phyloP scores from a whole-genome alignment of 2,329 filamentous ascomycete species.

The Magnaporthales sp. region DNA sequence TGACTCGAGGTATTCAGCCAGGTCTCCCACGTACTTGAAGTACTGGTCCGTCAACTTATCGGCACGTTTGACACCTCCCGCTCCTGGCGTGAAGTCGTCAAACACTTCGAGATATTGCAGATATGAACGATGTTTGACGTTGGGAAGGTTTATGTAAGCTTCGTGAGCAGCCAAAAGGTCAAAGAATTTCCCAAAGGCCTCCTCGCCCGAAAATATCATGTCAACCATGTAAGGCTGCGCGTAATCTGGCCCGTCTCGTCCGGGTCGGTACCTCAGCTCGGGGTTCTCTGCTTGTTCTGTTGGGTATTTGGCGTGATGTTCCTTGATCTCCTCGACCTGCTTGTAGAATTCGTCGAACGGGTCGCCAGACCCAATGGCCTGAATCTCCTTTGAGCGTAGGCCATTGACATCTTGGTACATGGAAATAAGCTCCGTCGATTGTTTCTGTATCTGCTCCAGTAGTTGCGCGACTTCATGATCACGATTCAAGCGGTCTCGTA shows the following conservation, averaged over 20 bases:
- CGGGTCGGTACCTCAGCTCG: constrained; percentile 78
- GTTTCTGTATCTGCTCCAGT: constrained; percentile 76
- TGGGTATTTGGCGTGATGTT: constrained; percentile 83
- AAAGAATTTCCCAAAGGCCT: constrained; percentile 86
- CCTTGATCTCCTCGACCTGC: constrained; percentile 70
- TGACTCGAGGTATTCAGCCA: constrained; percentile 76
- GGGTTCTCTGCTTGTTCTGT: constrained; percentile 94
- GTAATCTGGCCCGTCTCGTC: constrained; percentile 43
- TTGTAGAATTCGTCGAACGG: constrained; percentile 88
- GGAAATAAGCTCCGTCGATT: constrained; percentile 70
- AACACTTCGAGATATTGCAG: constrained; percentile 89
- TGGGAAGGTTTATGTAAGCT: constrained; percentile 79
- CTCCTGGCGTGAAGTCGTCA: constrained; percentile 71
- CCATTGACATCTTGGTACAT: constrained; percentile 78
- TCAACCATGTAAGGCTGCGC: constrained; percentile 64
- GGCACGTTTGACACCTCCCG: constrained; percentile 63
- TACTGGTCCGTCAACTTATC: constrained; percentile 92
- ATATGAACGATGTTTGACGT: constrained; percentile 78
- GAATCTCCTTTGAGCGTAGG: constrained; percentile 67
- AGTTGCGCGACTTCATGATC: constrained; percentile 90
- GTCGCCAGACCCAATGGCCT: constrained; percentile 75
- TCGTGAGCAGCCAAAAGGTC: constrained; percentile 82
- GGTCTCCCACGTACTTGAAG: constrained; percentile 75
- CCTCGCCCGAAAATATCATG: constrained; percentile 90
- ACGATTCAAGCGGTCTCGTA: constrained; percentile 78